Conservation (phyloP, 768 basidiomycete species). For the Pleurotus cornucopiae region DNA sequence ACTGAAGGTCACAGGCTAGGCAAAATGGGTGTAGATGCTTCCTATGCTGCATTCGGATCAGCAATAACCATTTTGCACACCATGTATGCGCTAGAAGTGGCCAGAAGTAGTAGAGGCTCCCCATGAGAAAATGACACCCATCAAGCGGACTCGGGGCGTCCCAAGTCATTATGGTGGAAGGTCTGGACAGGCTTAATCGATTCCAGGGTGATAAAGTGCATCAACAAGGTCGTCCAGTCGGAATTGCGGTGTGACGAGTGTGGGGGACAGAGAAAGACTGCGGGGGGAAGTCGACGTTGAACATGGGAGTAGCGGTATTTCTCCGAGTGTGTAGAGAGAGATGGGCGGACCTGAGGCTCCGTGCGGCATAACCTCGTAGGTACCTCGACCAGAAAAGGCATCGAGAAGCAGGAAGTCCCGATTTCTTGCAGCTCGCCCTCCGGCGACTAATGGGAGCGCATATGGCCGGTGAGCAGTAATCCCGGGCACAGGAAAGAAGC, state of each 20-base stretch:
- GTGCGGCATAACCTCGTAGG: conserved; percentile 6
- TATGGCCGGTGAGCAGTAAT: conserved; percentile 6
- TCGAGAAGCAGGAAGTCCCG: not conserved
- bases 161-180: not conserved
- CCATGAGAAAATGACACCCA: conserved; percentile 1
- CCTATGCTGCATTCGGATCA: conserved; percentile 1
- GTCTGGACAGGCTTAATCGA: not conserved
- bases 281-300: conserved; percentile 2
- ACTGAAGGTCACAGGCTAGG: too few relatives aligned
- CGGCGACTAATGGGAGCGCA: conserved; percentile 8
- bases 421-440: conserved; percentile 1
- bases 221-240: not conserved
- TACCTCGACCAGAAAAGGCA: not conserved
- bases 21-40: not conserved
- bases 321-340: not conserved
- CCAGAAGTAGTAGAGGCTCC: too few relatives aligned
- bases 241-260: conserved; percentile 2
- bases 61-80: conserved; percentile 1
- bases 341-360: not conserved
- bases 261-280: not conserved
- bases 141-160: too few relatives aligned
- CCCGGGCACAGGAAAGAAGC: not conserved
- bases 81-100: not conserved
- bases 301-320: conserved; percentile 8
- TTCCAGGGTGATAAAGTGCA: not conserved